Base-by-base conservation (phyloP, 305 asterid genomes). In the Nicotiana rustica region DNA sequence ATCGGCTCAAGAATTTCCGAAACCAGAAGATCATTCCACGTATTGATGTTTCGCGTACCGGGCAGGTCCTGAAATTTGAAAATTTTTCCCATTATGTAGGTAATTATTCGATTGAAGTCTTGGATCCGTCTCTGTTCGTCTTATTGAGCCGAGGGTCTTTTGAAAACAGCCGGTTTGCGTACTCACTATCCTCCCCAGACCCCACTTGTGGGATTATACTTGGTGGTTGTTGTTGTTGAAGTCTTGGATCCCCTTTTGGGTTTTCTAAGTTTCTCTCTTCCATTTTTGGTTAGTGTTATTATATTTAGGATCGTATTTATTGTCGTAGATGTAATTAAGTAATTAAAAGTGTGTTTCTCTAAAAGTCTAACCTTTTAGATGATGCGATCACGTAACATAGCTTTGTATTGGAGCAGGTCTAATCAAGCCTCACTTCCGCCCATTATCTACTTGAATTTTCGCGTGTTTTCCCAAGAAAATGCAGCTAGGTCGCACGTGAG, bases 51-150 rank as follows among this genome's bases (percentile, higher is more conserved):
- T 82, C 98, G 2, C 90, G 89, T 55, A 84, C 90, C 0, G 97
- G 96, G 25, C 95, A 96, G 87, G 86, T 91, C 73, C 21, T 90
- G 57, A 89, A 87, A 93, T 85, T 92, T 10, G 99, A 96, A 77
- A 91, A 88, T 78, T 95, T 95, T 88, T 89, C 98, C 49, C 97
- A 95, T 80, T 95, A 96, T 76, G 98, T 95, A 90, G 99, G 99
- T 94, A 91, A 89, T 41, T 36, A 78, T 78, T 66, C 33, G 10
- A 25, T 25, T 25, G 29, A 25, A 25, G 29, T 25, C 29, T 25
- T 25, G 29, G 29, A 25, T 25, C 29, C 29, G 0, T 41, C 47
- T 41, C 7, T 41, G 29, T 41, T 41, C 10, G 0, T 41, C 7
- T 41, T 41, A 2, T 6, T 41, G 47, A 41, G 47, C 47, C 44